These are phyloP conservation scores for Klebsormidium nitens DNA, from an alignment of 139 green algal species.

Conservation along the genomic window DNA sequence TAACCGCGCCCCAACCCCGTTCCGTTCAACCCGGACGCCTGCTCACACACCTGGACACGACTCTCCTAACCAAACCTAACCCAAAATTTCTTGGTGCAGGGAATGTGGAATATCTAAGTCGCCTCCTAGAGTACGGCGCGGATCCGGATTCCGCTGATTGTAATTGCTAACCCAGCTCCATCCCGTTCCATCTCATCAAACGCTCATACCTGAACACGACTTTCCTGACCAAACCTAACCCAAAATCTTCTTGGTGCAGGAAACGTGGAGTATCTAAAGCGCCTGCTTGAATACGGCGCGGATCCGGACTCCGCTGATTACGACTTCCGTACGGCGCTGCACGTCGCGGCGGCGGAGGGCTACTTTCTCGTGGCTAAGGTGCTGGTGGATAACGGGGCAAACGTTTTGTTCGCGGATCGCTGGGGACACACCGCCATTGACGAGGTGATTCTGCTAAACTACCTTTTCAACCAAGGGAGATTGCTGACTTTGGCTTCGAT, in stretches of 20 bases:
- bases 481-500: too few species aligned
- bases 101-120: conserved; percentile 7
- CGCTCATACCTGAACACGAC: background rate
- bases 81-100: conserved; percentile 3
- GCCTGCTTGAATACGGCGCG: conserved; percentile 43
- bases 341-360: conserved; percentile 42
- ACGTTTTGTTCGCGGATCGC: conserved; percentile 25
- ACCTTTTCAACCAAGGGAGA: too few species aligned
- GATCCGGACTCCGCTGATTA: conserved; percentile 47
- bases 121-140: conserved; percentile 43
- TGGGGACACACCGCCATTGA: conserved; percentile 30
- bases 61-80: background rate
- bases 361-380: conserved; percentile 17
- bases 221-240: background rate
- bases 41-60: background rate
- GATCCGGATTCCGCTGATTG: conserved; percentile 47
- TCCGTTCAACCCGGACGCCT: background rate
- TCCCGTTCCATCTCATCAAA: background rate
- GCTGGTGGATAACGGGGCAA: conserved; percentile 16
- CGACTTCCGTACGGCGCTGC: conserved; percentile 47
- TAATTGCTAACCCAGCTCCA: too few species aligned
- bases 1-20: too few species aligned
- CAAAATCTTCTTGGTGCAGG: too few species aligned
- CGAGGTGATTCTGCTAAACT: too few species aligned
- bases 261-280: conserved; percentile 10